Evolutionary conservation across 257 asterid genomes (phyloP), one percentile per base, ranked within the genome.

Genomic region (Echium plantagineum): DNA sequence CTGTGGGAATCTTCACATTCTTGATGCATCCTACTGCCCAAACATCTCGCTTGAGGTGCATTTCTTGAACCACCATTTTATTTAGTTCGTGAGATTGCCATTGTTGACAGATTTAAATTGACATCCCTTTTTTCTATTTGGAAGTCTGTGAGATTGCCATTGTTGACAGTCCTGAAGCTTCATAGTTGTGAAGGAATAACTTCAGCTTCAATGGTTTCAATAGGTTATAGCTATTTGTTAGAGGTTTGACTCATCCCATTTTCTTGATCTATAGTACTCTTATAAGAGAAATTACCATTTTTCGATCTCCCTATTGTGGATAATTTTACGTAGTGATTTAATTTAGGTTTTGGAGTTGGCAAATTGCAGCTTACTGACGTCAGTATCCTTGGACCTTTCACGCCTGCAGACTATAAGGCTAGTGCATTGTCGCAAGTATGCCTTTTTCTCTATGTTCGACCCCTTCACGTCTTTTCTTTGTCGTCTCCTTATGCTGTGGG

Each of bases 401-500:
- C 89, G 85, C 75, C 78, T 93, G 66, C 81, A 77, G 81, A 81
- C 69, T 76, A 86, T 93, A 62, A 86, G 96, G 57, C 93, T 93
- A 28, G 96, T 89, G 32, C 97, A 86, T 74, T 93, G 99, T 72
- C 96, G 99, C 72, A 93, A 93, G 99, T 93, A 86, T 77, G 95
- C 51, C 47, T 57, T 28, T 28, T 62, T 22, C 56, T 52, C 24
- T 24, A 32, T 42, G 49, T 42, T 5, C 49, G 17, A 42, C 60
- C 24, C 31, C 32, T 28, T 28, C 7, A 28, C 7, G 4, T 28
- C 32, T 28, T 28, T 28, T 28, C 32, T 28, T 6, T 28, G 32
- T 28, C 32, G 32, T 2, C 7, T 28, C 32, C 32, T 56, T 16
- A 56, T 24, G 15, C 19, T 8, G 17, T 12, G 49, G 49, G 17